A percentile compares a stretch with the other conserved stretches of the same genome.
phyloP scores from a whole-genome alignment of 2,329 filamentous ascomycete genomes.

The Massarina eburnea region DNA sequence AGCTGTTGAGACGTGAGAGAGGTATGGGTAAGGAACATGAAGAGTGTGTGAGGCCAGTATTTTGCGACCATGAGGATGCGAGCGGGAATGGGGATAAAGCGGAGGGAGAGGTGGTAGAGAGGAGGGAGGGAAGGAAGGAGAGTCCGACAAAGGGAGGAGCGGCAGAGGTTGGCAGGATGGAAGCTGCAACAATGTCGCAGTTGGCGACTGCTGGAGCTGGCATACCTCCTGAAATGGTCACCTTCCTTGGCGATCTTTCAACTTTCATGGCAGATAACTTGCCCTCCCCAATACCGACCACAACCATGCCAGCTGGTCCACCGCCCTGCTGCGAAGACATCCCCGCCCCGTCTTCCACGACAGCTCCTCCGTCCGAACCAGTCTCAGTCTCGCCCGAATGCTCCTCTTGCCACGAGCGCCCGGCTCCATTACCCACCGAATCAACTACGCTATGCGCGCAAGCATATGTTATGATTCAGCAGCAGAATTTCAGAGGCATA shows the following conservation, averaged over 20 bases:
- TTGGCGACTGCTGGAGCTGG: neutral
- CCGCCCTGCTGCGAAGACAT: conserved; percentile 30
- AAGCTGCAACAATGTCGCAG: neutral
- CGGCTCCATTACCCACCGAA: conserved; percentile 28
- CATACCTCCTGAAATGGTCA: neutral
- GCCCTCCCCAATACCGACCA: conserved; percentile 6
- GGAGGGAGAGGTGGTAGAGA: neutral
- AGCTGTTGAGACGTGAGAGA: conserved; percentile 19
- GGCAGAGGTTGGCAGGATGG: neutral
- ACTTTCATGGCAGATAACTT: conserved; percentile 1
- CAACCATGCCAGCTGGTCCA: conserved; percentile 11
- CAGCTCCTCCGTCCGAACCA: neutral
- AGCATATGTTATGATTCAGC: conserved; percentile 36
- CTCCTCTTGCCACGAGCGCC: conserved; percentile 27
- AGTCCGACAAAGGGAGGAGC: neutral
- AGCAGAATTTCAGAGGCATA: conserved; percentile 38
- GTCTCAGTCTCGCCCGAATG: conserved; percentile 22
- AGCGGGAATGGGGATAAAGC: neutral
- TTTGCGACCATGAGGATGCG: neutral
- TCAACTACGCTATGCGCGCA: conserved; percentile 38
- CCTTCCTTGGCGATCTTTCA: neutral
- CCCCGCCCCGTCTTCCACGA: neutral
- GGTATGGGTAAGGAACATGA: conserved; percentile 8
- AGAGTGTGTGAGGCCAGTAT: neutral
- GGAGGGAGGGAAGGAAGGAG: neutral